Evolutionary conservation across 2,329 filamentous ascomycete species (phyloP).

Genomic region (Neospermospora avenae): DNA sequence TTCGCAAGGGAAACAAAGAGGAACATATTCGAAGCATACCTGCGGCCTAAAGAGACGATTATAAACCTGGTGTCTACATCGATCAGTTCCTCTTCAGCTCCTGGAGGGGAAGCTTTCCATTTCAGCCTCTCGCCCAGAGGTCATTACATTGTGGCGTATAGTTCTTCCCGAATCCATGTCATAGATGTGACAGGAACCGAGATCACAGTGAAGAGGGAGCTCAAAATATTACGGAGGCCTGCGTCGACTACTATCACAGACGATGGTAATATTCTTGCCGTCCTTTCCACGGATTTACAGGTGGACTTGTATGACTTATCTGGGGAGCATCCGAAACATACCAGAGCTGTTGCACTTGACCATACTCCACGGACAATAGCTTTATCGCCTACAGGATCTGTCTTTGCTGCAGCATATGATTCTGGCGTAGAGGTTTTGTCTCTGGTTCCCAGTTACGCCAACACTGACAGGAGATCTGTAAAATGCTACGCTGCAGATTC

Average conservation of each 20-base stretch:
- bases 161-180: slow-evolving; percentile 80
- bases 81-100: slow-evolving; percentile 76
- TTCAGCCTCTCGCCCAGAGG: slow-evolving; percentile 77
- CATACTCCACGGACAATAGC: slow-evolving; percentile 76
- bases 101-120: slow-evolving; percentile 80
- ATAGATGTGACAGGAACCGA: slow-evolving; percentile 62
- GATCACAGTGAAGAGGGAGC: slow-evolving; percentile 67
- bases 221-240: slow-evolving; percentile 75
- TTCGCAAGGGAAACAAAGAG: slow-evolving; percentile 71
- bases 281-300: slow-evolving; percentile 78
- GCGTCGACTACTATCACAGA: slow-evolving; percentile 76
- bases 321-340: slow-evolving; percentile 61
- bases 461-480: slow-evolving; percentile 69
- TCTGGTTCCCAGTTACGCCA: slow-evolving; percentile 58
- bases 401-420: slow-evolving; percentile 81
- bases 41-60: slow-evolving; percentile 66
- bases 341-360: slow-evolving; percentile 73
- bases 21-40: slow-evolving; percentile 73
- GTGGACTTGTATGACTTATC: slow-evolving; percentile 80
- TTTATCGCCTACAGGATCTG: slow-evolving; percentile 75
- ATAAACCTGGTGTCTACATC: slow-evolving; percentile 81
- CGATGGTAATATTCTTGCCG: slow-evolving; percentile 71
- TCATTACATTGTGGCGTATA: slow-evolving; percentile 73
- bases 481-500: slow-evolving; percentile 75
- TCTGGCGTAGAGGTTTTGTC: slow-evolving; percentile 87